Base-by-base conservation (phyloP, 495 filamentous ascomycete genomes). In the Penicillium bialowiezense region DNA sequence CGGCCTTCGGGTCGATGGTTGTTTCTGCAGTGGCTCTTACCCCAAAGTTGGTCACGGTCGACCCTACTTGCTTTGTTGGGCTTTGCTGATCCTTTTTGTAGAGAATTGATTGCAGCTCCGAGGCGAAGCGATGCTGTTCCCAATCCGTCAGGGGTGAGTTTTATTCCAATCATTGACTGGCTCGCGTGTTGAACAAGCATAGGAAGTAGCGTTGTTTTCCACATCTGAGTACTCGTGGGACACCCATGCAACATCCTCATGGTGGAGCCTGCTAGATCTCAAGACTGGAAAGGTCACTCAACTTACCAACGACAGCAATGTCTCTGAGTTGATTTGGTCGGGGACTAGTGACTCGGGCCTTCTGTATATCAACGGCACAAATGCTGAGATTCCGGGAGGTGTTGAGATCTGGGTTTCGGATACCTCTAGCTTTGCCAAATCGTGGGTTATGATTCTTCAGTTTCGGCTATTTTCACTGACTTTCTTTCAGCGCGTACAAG, bases 291-390 rank as follows among this genome's bases (percentile, higher is more conserved):
- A 69, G 3, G 62, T 67, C 43, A 65, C 51, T 4, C 45, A 57
- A 14, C 65, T 72, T 24, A 68, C 65, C 8, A 53, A 74, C 17
- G 71, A 71, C 42, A 66, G 66, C 52, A 67, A 72, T 60, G 65
- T 76, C 41, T 66, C 65, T 15, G 74, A 76, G 56, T 52, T 76
- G 23, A 51, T 65, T 41, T 78, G 72, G 71, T 28, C 75, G 19
- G 69, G 67, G 15, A 58, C 67, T 2, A 70, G 53, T 40, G 59
- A 71, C 38, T 72, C 70, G 2, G 64, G 65, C 13, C 50, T 78
- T 24, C 48, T 78, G 28, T 78, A 78, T 52, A 63, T 77, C 64
- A 76, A 75, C 49, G 57, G 58, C 46, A 74, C 72, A 13, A 76
- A 76, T 38, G 62, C 65, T 4, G 55, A 71, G 0, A 64, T 69